These are phyloP conservation scores for Cryptosporidium andersoni DNA, from an alignment of 169 alveolate species.

Conservation along the genomic window DNA sequence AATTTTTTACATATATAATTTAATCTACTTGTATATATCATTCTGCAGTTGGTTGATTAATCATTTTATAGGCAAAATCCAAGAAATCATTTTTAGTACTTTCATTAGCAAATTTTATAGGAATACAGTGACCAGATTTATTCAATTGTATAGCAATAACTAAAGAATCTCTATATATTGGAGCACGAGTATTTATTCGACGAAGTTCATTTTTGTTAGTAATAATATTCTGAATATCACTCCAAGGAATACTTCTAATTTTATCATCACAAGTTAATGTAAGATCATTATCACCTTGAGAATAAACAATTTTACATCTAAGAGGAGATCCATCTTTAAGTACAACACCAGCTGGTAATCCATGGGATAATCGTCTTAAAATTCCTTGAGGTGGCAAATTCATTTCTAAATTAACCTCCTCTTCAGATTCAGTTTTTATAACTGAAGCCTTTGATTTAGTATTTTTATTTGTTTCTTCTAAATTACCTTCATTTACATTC, in stretches of 20 bases:
- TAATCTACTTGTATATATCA: too few species aligned
- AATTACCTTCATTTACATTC: not conserved
- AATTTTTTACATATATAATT: too few species aligned
- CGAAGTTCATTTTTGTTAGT: conserved; percentile 32
- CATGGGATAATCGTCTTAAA: not conserved
- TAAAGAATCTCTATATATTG: conserved; percentile 40
- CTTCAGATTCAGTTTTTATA: conserved; percentile 14
- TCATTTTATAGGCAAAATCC: not conserved
- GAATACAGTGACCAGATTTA: conserved; percentile 64
- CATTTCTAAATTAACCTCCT: conserved; percentile 29
- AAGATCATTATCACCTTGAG: conserved; percentile 29
- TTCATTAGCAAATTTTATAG: conserved; percentile 16
- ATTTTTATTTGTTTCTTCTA: not conserved
- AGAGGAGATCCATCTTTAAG: conserved; percentile 30
- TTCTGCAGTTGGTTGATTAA: too few species aligned
- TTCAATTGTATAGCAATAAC: conserved; percentile 50
- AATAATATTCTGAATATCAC: conserved; percentile 21
- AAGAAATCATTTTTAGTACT: conserved; percentile 22
- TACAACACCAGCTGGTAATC: conserved; percentile 46
- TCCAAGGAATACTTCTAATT: conserved; percentile 62
- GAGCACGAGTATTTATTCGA: conserved; percentile 9
- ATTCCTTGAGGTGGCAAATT: conserved; percentile 18
- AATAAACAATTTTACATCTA: conserved; percentile 22
- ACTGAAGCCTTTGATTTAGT: not conserved
- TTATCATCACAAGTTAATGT: conserved; percentile 53